Evolutionary conservation across 2,329 filamentous ascomycete genomes (phyloP).

Genomic region (Clarireedia monteithiana): DNA sequence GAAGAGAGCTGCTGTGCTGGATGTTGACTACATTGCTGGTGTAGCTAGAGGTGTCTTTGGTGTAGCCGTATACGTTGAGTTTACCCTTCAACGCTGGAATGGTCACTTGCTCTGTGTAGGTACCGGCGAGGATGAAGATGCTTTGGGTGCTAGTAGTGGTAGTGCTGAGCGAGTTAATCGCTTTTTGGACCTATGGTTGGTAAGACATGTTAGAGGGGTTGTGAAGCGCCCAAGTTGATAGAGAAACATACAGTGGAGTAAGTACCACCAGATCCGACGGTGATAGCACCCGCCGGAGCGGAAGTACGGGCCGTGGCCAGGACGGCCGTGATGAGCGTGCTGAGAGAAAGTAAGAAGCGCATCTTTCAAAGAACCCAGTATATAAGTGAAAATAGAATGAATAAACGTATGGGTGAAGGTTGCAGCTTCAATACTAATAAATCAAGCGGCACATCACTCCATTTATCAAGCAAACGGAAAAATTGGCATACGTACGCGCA

Average conservation of each 20-base stretch:
- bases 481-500: background rate
- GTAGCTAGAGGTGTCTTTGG: constrained; percentile 38
- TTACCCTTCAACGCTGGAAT: constrained; percentile 38
- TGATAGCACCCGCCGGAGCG: constrained; percentile 39
- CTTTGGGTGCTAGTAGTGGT: constrained; percentile 38
- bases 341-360: constrained; percentile 22
- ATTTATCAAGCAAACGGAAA: background rate
- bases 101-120: constrained; percentile 50
- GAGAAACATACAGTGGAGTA: constrained; percentile 35
- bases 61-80: constrained; percentile 49
- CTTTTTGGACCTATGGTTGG: constrained; percentile 35
- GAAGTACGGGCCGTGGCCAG: constrained; percentile 31
- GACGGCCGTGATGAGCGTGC: constrained; percentile 20
- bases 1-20: constrained; percentile 34
- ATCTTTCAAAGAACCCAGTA: constrained; percentile 12
- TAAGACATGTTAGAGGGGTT: background rate
- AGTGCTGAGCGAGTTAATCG: constrained; percentile 42
- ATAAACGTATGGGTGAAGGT: background rate
- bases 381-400: background rate
- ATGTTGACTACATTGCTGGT: constrained; percentile 42
- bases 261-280: constrained; percentile 35
- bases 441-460: background rate
- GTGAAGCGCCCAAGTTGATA: background rate
- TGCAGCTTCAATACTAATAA: background rate
- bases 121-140: constrained; percentile 49